phyloP scores from a whole-genome alignment of 2,329 filamentous ascomycete genomes.

The Didymella glomerata region DNA sequence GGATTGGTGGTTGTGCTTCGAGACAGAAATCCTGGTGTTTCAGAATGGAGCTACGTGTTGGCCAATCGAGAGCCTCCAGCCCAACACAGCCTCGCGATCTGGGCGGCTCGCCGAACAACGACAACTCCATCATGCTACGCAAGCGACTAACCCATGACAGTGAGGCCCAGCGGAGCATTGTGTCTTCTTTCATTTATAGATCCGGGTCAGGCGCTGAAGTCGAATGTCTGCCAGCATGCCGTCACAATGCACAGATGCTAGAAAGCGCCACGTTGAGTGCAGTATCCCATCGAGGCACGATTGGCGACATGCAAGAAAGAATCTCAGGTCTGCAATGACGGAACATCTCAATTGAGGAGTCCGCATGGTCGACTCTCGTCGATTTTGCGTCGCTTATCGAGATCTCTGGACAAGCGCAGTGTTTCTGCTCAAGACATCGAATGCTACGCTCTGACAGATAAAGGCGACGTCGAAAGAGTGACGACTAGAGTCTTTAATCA shows the following conservation, averaged over 20 bases:
- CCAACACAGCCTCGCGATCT: constrained; percentile 21
- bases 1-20: constrained; percentile 43
- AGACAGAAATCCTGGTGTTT: constrained; percentile 34
- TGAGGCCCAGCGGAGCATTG: constrained; percentile 23
- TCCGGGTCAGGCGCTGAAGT: neutral
- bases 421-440: neutral
- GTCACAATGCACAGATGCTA: neutral
- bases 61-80: constrained; percentile 34
- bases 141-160: constrained; percentile 15
- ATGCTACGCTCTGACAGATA: neutral
- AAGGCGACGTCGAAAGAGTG: neutral
- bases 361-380: neutral
- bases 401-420: neutral
- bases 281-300: neutral
- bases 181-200: neutral
- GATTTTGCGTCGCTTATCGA: neutral
- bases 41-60: constrained; percentile 23
- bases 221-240: neutral
- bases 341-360: neutral
- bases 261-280: constrained; percentile 1
- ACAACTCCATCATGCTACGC: constrained; percentile 14
- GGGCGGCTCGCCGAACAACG: constrained; percentile 35
- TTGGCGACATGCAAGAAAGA: neutral
- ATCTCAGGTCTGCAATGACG: neutral
- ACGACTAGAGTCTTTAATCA: neutral